Base-by-base conservation (phyloP, 1,284 basidiomycete genomes). In the Lentinula novae-zelandiae region DNA sequence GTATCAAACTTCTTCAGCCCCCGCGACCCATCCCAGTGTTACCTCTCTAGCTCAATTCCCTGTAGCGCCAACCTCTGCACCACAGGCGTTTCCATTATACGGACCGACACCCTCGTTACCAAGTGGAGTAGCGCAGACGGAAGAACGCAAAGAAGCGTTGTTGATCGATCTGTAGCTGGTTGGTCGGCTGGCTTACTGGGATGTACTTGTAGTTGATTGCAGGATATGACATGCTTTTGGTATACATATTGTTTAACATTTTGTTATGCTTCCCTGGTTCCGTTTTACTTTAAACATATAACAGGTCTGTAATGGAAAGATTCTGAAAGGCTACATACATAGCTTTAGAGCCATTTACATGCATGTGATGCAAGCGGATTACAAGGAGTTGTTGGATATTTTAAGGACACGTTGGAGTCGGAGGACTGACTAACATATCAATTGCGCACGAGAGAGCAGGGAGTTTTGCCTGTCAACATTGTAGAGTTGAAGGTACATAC, bases 101-200 rank as follows among this genome's bases (percentile, higher is more conserved):
- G 71, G 72, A 9, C 71, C 75, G 13, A 77, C 71, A 15, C 60
- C 72, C 7, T 65, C 80, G n/a, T 73, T 77, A 63, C 75, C 81
- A 10, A 71, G 76, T 49, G 75, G 75, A 1, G 69, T 76, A 7
- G 76, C 81, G 20, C 81, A 84, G 57, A 83, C 84, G 65, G 82
- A 86, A 63, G 87, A 92, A 71, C 82, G 87, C 72, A 89, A 92
- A 74, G 93, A 95, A 71, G 90, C 90, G 51, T 72, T 93, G 72
- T 78, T 95, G 76, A 95, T 95, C 73, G 89, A 92, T 68, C 68
- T 92, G 67, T 89, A 69, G 51, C 9, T 20, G 20, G 15, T 44
- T 4, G 42, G 13, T 39, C 13, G 15, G n/a, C 7, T 3, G 13
- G 7, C 17, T 44, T 5, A 44, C 27, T 27, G 27, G 27, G 27